Percentiles rank a stretch among this genome's conserved stretches.
Conservation (phyloP, 176 grass and related monocot genomes). For the Zizania latifolia region DNA sequence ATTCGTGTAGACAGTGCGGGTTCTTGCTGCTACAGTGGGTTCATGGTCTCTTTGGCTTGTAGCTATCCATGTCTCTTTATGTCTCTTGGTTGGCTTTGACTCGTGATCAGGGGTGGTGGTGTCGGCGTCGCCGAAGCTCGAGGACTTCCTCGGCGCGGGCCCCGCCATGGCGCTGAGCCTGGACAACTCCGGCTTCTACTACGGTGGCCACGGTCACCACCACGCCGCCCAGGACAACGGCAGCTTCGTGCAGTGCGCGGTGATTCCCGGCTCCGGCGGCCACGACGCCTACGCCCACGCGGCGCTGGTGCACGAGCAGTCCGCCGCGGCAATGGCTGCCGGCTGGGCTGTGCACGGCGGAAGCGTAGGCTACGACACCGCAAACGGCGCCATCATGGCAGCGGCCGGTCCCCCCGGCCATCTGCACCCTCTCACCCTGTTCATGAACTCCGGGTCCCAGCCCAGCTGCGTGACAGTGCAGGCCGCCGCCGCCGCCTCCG, state of each 20-base stretch:
- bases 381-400: constrained; percentile 26
- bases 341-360: constrained; percentile 8
- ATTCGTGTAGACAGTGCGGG: not conserved
- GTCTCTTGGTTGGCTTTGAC: constrained; percentile 24
- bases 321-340: constrained; percentile 26
- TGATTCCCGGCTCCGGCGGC: constrained; percentile 26
- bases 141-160: constrained; percentile 82
- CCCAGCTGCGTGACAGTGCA: constrained; percentile 71
- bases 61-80: not conserved
- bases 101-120: constrained; percentile 49
- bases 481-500: not conserved
- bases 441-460: constrained; percentile 84
- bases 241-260: constrained; percentile 41
- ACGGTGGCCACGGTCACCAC: constrained; percentile 21
- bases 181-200: constrained; percentile 72
- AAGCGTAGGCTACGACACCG: not conserved
- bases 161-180: constrained; percentile 78
- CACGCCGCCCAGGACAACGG: not conserved
- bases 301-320: constrained; percentile 21
- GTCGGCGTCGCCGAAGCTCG: constrained; percentile 76
- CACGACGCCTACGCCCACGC: constrained; percentile 33
- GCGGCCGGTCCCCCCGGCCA: not conserved
- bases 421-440: constrained; percentile 64
- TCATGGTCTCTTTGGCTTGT: constrained; percentile 15
- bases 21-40: constrained; percentile 31